phyloP scores from a whole-genome alignment of 257 asterid species.

The Gentiana dahurica region DNA sequence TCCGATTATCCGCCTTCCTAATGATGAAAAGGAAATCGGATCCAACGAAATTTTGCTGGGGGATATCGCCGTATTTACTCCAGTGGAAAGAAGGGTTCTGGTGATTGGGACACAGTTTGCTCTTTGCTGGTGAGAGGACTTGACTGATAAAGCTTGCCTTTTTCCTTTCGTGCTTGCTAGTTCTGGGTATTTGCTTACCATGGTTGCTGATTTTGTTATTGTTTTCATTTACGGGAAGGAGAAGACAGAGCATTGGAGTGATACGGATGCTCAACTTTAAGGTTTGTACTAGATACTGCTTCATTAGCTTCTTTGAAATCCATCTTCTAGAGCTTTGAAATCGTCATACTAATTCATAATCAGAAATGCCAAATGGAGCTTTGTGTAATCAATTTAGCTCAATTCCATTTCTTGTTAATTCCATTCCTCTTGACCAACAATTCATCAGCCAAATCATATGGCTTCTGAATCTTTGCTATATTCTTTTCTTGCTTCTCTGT shows the following conservation, averaged over 20 bases:
- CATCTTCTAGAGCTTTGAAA: too few relatives aligned
- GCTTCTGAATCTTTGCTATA: conserved; percentile 17
- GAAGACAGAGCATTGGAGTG: conserved; percentile 4
- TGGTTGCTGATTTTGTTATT: conserved; percentile 73
- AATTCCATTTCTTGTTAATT: neutral
- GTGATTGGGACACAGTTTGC: conserved; percentile 82
- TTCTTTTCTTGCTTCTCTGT: conserved; percentile 18
- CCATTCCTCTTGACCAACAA: conserved; percentile 8
- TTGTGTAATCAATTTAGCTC: neutral
- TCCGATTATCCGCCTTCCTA: too few relatives aligned
- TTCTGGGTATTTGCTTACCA: conserved; percentile 67
- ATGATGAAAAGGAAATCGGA: too few relatives aligned
- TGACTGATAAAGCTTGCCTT: conserved; percentile 57
- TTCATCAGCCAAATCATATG: conserved; percentile 27
- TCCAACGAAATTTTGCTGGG: conserved; percentile 28
- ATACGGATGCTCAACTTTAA: conserved; percentile 27
- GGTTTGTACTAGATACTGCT: conserved; percentile 21
- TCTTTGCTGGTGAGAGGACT: conserved; percentile 43
- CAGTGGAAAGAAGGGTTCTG: conserved; percentile 81
- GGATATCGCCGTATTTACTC: conserved; percentile 83
- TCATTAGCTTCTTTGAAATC: too few relatives aligned
- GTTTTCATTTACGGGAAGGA: conserved; percentile 39
- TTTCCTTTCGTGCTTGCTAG: conserved; percentile 81
- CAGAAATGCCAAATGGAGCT: too few relatives aligned
- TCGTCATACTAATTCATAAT: too few relatives aligned